phyloP scores from a whole-genome alignment of 2,329 filamentous ascomycete genomes.

The Trichophyton verrucosum region DNA sequence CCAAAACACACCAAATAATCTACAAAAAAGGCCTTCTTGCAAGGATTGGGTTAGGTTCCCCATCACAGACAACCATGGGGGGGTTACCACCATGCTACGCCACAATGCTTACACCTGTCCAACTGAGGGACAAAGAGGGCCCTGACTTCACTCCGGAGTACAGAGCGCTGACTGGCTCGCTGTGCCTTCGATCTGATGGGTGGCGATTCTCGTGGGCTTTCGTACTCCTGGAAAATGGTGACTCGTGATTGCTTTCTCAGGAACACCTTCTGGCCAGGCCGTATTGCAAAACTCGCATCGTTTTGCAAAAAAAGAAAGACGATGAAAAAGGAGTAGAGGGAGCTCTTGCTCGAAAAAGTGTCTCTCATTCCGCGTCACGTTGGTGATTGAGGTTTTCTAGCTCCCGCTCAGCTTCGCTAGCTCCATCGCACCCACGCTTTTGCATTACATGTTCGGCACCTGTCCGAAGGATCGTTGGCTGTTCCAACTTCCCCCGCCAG shows the following conservation, averaged over 20 bases:
- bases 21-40: background rate
- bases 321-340: too few species aligned
- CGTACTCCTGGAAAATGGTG: too few species aligned
- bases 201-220: background rate
- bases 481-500: background rate
- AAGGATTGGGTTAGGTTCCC: background rate
- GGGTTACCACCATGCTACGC: background rate
- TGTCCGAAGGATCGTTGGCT: slow-evolving; percentile 2
- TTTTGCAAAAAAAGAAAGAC: background rate
- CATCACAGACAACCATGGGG: background rate
- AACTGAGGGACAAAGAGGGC: background rate
- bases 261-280: slow-evolving; percentile 1
- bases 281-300: background rate
- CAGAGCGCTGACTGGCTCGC: background rate
- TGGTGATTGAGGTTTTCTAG: background rate
- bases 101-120: background rate
- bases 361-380: slow-evolving; percentile 1
- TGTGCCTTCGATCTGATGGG: background rate
- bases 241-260: background rate
- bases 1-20: background rate
- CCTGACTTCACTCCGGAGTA: background rate
- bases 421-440: background rate
- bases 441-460: background rate
- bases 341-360: background rate
- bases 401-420: slow-evolving; percentile 3